These are phyloP conservation scores for Cyamopsis tetragonoloba DNA, from an alignment of 306 rosid species.

Conservation along the genomic window DNA sequence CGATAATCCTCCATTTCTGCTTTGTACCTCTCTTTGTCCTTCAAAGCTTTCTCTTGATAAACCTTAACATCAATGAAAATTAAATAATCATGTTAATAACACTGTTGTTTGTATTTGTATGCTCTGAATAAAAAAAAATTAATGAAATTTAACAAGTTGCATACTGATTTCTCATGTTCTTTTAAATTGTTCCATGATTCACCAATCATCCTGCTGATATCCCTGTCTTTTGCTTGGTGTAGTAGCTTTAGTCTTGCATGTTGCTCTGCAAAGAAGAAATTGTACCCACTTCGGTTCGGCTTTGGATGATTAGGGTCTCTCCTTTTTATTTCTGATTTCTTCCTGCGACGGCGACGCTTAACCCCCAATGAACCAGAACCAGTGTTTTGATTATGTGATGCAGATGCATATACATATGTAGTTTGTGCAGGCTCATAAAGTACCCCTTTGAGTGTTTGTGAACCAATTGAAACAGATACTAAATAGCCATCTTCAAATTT, in stretches of 20 bases:
- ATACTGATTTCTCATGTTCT: slow-evolving; percentile 60
- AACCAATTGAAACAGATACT: slow-evolving; percentile 59
- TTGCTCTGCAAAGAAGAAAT: slow-evolving; percentile 89
- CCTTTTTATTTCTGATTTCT: slow-evolving; percentile 76
- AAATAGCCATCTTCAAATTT: slow-evolving; percentile 80
- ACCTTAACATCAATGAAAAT: slow-evolving; percentile 44
- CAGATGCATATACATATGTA: no score
- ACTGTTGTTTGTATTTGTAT: no score
- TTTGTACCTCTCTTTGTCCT: slow-evolving; percentile 73
- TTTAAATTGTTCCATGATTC: slow-evolving; percentile 78
- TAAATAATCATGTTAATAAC: no score
- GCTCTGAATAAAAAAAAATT: no score
- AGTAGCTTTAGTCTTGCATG: slow-evolving; percentile 79
- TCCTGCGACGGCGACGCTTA: slow-evolving; percentile 56
- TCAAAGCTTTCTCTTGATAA: slow-evolving; percentile 73
- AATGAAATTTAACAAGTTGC: neutral
- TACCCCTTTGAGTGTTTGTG: slow-evolving; percentile 60
- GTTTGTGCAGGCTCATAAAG: no score
- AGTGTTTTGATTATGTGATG: slow-evolving; percentile 12
- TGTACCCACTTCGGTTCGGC: slow-evolving; percentile 88
- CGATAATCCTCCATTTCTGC: slow-evolving; percentile 73
- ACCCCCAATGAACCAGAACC: slow-evolving; percentile 31
- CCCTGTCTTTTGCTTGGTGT: slow-evolving; percentile 75
- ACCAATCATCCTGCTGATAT: slow-evolving; percentile 80
- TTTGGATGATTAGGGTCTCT: slow-evolving; percentile 90